Evolutionary conservation across 768 basidiomycete species (phyloP).

Genomic region (Suillus americanus): DNA sequence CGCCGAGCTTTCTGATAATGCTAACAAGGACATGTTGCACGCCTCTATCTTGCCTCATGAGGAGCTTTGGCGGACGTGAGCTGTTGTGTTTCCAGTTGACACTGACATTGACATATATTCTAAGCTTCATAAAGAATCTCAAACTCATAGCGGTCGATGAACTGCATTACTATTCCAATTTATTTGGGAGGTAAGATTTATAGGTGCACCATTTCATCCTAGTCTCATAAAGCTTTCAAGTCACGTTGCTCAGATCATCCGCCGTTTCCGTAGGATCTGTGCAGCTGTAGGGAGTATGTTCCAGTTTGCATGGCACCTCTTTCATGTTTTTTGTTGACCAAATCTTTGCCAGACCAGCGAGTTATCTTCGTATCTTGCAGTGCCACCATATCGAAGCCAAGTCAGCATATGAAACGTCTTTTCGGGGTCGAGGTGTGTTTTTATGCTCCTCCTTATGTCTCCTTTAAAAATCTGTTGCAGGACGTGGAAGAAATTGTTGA

Average conservation of each 20-base stretch:
- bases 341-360: slow-evolving; percentile 39
- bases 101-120: slow-evolving; percentile 8
- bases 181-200: slow-evolving; percentile 67
- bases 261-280: slow-evolving; percentile 74
- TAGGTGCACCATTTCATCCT: background rate
- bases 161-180: slow-evolving; percentile 80
- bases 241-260: slow-evolving; percentile 78
- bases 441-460: background rate
- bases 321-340: background rate
- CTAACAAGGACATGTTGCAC: slow-evolving; percentile 75
- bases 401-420: slow-evolving; percentile 71
- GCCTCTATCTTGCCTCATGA: slow-evolving; percentile 84
- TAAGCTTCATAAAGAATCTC: slow-evolving; percentile 73
- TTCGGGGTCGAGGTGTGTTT: slow-evolving; percentile 56
- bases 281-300: slow-evolving; percentile 73
- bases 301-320: background rate
- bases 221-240: slow-evolving; percentile 34
- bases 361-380: slow-evolving; percentile 80
- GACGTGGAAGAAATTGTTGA: slow-evolving; percentile 68
- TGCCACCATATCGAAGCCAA: slow-evolving; percentile 80
- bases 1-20: background rate
- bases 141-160: slow-evolving; percentile 83
- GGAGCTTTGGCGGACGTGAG: slow-evolving; percentile 74
- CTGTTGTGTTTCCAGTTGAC: background rate
- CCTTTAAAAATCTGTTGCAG: slow-evolving; percentile 18